Base-by-base conservation (phyloP, 2,329 filamentous ascomycete species). In the Didymella sp. region DNA sequence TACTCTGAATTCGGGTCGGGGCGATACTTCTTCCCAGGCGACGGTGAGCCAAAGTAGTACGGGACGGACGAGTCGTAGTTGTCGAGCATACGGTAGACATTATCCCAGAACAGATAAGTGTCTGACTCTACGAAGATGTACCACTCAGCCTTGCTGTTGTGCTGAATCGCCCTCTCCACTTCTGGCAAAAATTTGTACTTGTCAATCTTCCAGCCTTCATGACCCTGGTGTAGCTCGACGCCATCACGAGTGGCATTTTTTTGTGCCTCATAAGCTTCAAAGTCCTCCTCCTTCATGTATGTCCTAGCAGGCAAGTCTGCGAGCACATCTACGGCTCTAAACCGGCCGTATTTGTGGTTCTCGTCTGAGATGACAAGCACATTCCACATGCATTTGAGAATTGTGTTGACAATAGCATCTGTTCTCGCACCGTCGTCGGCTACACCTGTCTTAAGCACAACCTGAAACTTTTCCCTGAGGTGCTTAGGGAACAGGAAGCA, bases 131-230 rank as follows among this genome's bases (percentile, higher is more conserved):
- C 13, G 25, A 69, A 67, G 11, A 70, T 46, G 44, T 53, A 70
- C 66, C 64, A 70, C 24, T 64, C 42, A 11, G 56, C 60, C 6
- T 47, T 17, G 5, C 35, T 41, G 33, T 59, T 58, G 42, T 68
- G 45, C 8, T 60, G 56, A 17, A 76, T 70, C 0, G 79, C 77
- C 61, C 79, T 79, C 52, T 80, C 77, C 5, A 58, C 55, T 79
- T 77, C 76, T 4, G 81, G 81, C n/a, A 84, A 72, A 65, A 83
- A 83, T 65, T 84, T 84, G 79, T 81, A 84, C 81, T 83, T 83
- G 78, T 81, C 59, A 17, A 57, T 51, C 43, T 37, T 38, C 54
- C 54, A 56, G 4, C 54, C 54, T 22, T 56, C 47, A 19, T 51
- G 54, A 17, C 54, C 54, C 80, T 80, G 55, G 53, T 71, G 69